Conservation (phyloP, 2,329 filamentous ascomycete genomes). For the Alternaria alternata region DNA sequence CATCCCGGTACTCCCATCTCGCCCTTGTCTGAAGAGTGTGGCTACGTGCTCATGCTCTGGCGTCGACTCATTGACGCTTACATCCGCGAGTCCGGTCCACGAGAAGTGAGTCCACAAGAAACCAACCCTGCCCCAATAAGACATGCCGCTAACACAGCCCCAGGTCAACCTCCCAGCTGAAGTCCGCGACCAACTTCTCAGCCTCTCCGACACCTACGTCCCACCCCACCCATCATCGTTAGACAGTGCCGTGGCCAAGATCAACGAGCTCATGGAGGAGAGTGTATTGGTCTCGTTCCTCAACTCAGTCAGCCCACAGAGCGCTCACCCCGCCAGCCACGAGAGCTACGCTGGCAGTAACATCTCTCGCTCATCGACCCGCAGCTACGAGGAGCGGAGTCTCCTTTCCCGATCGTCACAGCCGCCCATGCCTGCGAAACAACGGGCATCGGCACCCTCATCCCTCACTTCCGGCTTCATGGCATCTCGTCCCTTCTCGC, state of each 20-base stretch:
- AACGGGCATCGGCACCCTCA: slow-evolving; percentile 51
- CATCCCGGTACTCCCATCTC: slow-evolving; percentile 56
- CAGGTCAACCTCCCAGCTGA: slow-evolving; percentile 78
- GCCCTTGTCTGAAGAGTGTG: slow-evolving; percentile 65
- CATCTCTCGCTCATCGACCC: slow-evolving; percentile 49
- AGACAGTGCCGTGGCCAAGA: slow-evolving; percentile 83
- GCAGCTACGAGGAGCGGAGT: slow-evolving; percentile 53
- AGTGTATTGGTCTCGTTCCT: slow-evolving; percentile 93
- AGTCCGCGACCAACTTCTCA: slow-evolving; percentile 82
- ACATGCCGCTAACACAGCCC: slow-evolving; percentile 27
- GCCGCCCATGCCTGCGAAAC: slow-evolving; percentile 43
- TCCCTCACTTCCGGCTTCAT: slow-evolving; percentile 50
- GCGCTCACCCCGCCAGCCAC: slow-evolving; percentile 54
- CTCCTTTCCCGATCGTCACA: slow-evolving; percentile 40
- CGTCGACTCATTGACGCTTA: slow-evolving; percentile 88
- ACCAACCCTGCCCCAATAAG: background rate
- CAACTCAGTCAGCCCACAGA: slow-evolving; percentile 67
- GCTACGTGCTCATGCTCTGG: slow-evolving; percentile 84
- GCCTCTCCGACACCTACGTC: slow-evolving; percentile 64
- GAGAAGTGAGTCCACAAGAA: slow-evolving; percentile 38
- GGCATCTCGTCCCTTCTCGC: slow-evolving; percentile 46
- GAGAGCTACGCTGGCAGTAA: slow-evolving; percentile 53
- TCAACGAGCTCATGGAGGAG: slow-evolving; percentile 97
- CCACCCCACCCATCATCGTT: slow-evolving; percentile 79
- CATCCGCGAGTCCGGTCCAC: slow-evolving; percentile 62